Conservation (phyloP, 2,329 filamentous ascomycete genomes). For the Botrytis galanthina region DNA sequence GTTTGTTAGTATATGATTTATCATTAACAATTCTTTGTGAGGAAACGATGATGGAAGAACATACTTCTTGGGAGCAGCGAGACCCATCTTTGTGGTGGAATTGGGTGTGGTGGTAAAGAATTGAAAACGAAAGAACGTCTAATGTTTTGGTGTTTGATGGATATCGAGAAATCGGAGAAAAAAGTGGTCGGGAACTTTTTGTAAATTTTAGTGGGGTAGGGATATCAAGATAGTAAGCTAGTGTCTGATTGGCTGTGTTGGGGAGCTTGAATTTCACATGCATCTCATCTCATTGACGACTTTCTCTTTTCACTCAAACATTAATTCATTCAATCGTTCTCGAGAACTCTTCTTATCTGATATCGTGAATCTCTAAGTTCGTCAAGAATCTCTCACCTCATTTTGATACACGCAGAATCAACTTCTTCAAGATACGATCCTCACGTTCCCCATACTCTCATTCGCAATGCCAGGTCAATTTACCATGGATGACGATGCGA, state of each 20-base stretch:
- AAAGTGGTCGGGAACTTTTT: slow-evolving; percentile 21
- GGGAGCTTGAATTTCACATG: slow-evolving; percentile 1
- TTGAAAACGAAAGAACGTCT: background rate
- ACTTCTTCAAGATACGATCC: background rate
- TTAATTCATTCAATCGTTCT: background rate
- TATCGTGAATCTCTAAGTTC: background rate
- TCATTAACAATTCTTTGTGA: background rate
- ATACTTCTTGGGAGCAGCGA: slow-evolving; percentile 67
- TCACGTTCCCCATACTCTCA: background rate
- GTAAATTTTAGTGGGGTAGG: slow-evolving; percentile 17
- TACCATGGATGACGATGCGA: background rate
- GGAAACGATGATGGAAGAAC: slow-evolving; percentile 32
- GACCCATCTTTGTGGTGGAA: slow-evolving; percentile 54
- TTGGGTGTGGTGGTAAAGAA: background rate
- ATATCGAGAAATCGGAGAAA: slow-evolving; percentile 17
- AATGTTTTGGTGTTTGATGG: background rate
- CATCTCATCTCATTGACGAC: background rate
- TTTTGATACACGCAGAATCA: background rate
- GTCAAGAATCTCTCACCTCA: background rate
- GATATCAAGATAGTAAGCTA: background rate
- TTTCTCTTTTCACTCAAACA: background rate
- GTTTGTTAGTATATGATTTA: slow-evolving; percentile 41
- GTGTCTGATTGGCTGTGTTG: slow-evolving; percentile 8
- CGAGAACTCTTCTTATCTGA: background rate
- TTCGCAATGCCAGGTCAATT: background rate